Conservation (phyloP, 2,329 filamentous ascomycete genomes). For the Helotiales sp. region DNA sequence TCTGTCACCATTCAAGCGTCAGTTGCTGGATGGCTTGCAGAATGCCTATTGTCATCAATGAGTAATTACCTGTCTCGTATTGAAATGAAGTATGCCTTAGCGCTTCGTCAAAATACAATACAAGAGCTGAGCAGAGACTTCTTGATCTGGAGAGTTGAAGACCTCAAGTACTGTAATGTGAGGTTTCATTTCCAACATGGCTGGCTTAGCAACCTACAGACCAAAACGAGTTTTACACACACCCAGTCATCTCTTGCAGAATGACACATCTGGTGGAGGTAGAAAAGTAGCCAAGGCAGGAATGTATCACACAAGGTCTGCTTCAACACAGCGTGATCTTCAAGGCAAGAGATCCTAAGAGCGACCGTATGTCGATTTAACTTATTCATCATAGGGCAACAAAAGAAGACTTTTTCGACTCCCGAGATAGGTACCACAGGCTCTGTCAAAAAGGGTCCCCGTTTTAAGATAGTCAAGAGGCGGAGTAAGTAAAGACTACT, state of each 20-base stretch:
- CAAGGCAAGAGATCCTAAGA: no score
- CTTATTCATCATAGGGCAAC: background rate
- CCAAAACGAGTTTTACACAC: background rate
- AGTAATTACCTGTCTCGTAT: background rate
- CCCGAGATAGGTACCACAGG: background rate
- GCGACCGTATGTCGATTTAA: background rate
- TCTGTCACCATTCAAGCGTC: no score
- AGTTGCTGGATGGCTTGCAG: background rate
- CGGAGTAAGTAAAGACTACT: background rate
- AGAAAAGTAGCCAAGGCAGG: background rate
- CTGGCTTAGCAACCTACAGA: background rate
- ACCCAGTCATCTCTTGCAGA: conserved; percentile 1
- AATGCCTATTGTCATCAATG: background rate
- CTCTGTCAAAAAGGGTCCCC: background rate
- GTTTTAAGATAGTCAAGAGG: background rate
- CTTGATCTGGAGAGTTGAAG: background rate
- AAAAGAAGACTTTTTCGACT: background rate
- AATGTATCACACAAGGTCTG: background rate
- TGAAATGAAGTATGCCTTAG: background rate
- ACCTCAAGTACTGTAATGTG: background rate
- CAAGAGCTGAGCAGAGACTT: background rate
- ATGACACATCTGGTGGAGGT: background rate
- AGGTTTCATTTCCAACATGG: background rate
- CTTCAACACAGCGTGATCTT: background rate
- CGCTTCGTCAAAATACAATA: background rate